Conservation (phyloP, 164 flowering plant species). For the Dillenia suffruticosa region DNA sequence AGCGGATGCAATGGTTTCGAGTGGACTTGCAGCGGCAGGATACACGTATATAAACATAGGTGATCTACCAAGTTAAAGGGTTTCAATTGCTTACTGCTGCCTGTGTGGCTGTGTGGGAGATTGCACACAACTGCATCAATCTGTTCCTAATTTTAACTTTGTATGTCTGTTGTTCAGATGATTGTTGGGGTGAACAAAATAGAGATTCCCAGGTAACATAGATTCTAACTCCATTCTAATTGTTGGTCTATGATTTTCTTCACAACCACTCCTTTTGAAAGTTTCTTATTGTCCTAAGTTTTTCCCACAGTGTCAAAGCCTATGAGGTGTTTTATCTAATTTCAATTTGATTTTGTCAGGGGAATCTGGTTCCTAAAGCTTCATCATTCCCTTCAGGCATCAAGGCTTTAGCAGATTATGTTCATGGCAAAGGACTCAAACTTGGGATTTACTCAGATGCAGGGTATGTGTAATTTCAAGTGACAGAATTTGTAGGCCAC, state of each 20-base stretch:
- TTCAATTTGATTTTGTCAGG: constrained; percentile 6
- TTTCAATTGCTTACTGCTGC: too few relatives aligned
- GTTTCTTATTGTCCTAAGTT: too few relatives aligned
- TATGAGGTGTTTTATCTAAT: not conserved
- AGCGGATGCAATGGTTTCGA: constrained; percentile 31
- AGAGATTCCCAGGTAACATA: constrained; percentile 7
- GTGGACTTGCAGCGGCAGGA: constrained; percentile 21
- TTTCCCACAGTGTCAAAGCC: not conserved
- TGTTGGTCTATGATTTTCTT: too few relatives aligned
- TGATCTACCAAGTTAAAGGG: not conserved
- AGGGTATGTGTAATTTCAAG: constrained; percentile 23
- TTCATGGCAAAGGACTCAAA: constrained; percentile 40
- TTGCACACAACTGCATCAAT: too few relatives aligned
- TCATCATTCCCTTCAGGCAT: constrained; percentile 53
- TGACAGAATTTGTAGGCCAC: not conserved
- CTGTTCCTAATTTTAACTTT: not conserved
- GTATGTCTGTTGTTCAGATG: constrained; percentile 30
- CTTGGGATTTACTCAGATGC: constrained; percentile 51
- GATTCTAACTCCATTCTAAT: too few relatives aligned
- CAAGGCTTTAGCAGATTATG: constrained; percentile 47
- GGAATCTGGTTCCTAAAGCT: constrained; percentile 29
- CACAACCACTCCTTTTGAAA: too few relatives aligned
- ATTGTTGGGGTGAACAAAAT: constrained; percentile 46
- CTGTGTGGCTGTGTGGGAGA: too few relatives aligned
- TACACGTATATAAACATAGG: constrained; percentile 20